Evolutionary conservation across 805 yeast species (phyloP).

Genomic region (Teunomyces gatunensis): DNA sequence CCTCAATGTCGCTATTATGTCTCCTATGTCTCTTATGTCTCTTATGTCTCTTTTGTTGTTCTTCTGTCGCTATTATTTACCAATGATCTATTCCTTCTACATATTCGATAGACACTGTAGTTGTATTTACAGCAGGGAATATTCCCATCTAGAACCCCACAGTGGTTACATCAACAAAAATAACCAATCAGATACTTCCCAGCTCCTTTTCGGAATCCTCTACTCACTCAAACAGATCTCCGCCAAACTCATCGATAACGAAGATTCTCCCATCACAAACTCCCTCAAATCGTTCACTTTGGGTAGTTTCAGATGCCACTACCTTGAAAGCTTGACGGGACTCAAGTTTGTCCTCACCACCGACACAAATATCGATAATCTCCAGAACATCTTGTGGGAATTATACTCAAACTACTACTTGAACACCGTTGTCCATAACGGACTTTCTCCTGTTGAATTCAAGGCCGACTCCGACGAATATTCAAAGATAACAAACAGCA

Average conservation of each 20-base stretch:
- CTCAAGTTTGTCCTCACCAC: conserved; percentile 72
- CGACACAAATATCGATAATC: conserved; percentile 56
- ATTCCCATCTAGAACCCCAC: conserved; percentile 13
- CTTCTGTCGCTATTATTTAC: no score
- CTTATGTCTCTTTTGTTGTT: no score
- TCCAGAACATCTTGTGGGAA: conserved; percentile 54
- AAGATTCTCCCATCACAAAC: conserved; percentile 19
- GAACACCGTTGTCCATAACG: conserved; percentile 59
- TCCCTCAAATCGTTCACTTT: conserved; percentile 60
- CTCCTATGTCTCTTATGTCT: no score
- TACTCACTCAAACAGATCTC: conserved; percentile 78
- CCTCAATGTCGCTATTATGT: not conserved
- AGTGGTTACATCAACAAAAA: conserved; percentile 43
- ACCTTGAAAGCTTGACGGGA: conserved; percentile 75
- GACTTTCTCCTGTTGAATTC: conserved; percentile 55
- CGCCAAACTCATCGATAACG: conserved; percentile 44
- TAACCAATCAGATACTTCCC: conserved; percentile 67
- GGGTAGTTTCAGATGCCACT: conserved; percentile 74
- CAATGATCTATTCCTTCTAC: conserved; percentile 78
- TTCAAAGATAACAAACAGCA: conserved; percentile 50
- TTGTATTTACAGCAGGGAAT: conserved; percentile 80
- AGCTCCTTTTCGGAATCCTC: conserved; percentile 81
- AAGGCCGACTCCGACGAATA: conserved; percentile 30
- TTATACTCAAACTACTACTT: conserved; percentile 61
- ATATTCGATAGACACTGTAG: conserved; percentile 89